Evolutionary conservation across 179 eudicot genomes (phyloP).

Genomic region (Sideroxylon spinosum): DNA sequence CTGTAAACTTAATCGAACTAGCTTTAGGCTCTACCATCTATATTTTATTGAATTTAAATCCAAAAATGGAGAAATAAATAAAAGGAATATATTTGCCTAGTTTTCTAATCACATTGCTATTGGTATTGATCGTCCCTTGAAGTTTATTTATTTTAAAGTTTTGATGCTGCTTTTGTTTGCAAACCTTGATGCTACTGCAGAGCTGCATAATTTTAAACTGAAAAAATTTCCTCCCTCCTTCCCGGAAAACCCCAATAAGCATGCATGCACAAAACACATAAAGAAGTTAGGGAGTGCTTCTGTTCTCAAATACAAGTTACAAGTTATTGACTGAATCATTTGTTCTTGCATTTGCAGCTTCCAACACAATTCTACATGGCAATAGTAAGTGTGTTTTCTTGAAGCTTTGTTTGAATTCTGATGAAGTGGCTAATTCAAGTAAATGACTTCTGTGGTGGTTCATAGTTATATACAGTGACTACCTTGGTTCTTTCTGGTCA

Average conservation of each 20-base stretch:
- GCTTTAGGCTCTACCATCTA: background rate
- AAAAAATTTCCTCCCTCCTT: too few relatives aligned
- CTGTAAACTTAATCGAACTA: background rate
- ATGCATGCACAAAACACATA: background rate
- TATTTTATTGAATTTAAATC: background rate
- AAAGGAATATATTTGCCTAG: background rate
- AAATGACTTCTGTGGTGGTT: constrained; percentile 6
- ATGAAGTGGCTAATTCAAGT: background rate
- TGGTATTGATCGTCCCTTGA: background rate
- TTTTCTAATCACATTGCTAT: background rate
- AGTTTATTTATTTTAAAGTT: background rate
- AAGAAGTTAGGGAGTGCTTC: background rate
- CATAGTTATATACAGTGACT: constrained; percentile 54
- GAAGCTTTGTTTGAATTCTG: background rate
- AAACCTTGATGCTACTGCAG: background rate
- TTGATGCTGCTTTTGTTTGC: background rate
- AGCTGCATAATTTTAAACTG: too few relatives aligned
- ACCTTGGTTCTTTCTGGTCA: constrained; percentile 54
- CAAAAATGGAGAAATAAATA: background rate
- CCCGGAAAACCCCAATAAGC: too few relatives aligned
- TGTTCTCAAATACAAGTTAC: background rate
- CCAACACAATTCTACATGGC: constrained; percentile 76
- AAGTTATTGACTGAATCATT: constrained; percentile 9
- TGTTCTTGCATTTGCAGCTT: constrained; percentile 48
- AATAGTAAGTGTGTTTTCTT: constrained; percentile 38